Evolutionary conservation across 140 eudicot species (phyloP), one percentile per base, ranked within the genome.

Genomic region (Ambrosia hybrid): DNA sequence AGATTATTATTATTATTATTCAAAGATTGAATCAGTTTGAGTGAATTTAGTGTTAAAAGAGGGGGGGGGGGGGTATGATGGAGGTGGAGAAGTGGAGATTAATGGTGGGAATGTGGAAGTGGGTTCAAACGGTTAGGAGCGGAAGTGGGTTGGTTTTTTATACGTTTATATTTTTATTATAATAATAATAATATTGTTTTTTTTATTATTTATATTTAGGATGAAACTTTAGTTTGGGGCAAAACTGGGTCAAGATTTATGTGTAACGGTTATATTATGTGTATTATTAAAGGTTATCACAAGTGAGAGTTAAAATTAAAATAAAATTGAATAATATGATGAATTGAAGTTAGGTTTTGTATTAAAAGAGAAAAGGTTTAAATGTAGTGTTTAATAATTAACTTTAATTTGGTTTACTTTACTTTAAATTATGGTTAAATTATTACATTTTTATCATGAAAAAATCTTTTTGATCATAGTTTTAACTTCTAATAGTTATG

Each of bases 111-210:
- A 77, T 51, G 51, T 12, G 4, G 8, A 41, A 71, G 38, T 60
- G 58, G 57, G 76, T 79, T 80, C 67, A 80, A 80, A 80, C 81
- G 78, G 84, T 80, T 80, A 70, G 58, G 68, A 80, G 9, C n/a
- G 53, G 61, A 15, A 71, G 83, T 76, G 10, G 74, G 61, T 57
- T 68, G 56, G 72, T 67, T 65, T 74, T 46, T 43, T 43, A 43
- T 43, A 43, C 34, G 2, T 30, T 1, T 2, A 30, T 30, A 30
- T 30, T 30, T 30, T 30, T 30, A 21, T 21, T 21, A 21, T 21
- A 21, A 21, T 21, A 21, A 21, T 21, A 21, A 21, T 21, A 21
- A 21, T 21, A 21, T 21, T 21, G 26, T 21, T 21, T 21, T 21
- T 21, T 56, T 68, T 45, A 65, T 67, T 65, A 64, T 45, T 41